These are phyloP conservation scores for Cladosporium sp. DNA, from an alignment of 2,329 filamentous ascomycete genomes.

Conservation along the genomic window DNA sequence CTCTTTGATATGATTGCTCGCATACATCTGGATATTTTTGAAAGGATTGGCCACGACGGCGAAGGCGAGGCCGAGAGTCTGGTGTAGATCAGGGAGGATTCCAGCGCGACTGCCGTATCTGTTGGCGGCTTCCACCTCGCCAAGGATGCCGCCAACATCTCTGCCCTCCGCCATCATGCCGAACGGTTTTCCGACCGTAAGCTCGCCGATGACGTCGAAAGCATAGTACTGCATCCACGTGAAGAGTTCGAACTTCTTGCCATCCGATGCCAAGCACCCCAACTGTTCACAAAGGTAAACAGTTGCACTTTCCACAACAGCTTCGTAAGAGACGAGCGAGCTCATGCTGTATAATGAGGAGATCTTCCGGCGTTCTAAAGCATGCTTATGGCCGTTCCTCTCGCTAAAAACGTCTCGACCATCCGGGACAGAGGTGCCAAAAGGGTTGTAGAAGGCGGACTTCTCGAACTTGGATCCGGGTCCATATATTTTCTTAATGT, in stretches of 20 bases:
- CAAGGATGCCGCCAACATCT: neutral
- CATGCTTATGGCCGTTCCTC: neutral
- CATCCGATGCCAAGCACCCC: neutral
- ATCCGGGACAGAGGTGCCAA: neutral
- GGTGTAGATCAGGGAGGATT: neutral
- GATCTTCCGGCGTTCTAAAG: neutral
- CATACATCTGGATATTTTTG: too few species aligned
- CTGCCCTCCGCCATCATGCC: neutral
- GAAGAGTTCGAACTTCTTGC: neutral
- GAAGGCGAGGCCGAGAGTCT: too few species aligned
- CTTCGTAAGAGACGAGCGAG: neutral
- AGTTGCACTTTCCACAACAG: neutral
- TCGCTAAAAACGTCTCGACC: neutral
- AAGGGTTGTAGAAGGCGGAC: neutral
- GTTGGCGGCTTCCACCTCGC: neutral
- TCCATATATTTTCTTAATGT: neutral
- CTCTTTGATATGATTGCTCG: neutral
- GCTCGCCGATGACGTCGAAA: neutral
- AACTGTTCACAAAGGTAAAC: neutral
- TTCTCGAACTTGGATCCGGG: neutral
- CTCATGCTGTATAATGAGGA: neutral
- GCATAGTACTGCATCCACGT: neutral
- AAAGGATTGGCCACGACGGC: too few species aligned
- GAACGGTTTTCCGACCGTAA: neutral
- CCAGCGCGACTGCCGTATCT: neutral